These are phyloP conservation scores for Lactarius pseudohatsudake DNA, from an alignment of 768 basidiomycete species.

Conservation along the genomic window DNA sequence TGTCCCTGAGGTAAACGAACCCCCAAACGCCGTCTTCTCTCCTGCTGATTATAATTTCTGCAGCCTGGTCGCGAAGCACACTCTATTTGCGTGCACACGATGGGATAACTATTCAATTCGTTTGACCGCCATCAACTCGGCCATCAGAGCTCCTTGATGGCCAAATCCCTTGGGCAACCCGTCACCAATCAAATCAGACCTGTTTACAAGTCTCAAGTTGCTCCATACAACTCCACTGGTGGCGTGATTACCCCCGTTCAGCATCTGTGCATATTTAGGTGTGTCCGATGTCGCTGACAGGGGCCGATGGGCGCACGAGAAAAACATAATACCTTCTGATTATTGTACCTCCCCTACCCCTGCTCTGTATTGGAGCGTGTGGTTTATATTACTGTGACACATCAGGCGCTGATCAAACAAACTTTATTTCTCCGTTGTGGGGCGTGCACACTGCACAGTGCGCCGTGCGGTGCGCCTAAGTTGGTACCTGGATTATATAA, in stretches of 20 bases:
- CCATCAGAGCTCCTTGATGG: not conserved
- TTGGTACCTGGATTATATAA: not conserved
- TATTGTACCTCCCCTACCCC: not conserved
- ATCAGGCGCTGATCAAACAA: not conserved
- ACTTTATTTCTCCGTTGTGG: not conserved
- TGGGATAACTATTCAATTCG: not conserved
- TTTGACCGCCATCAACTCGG: not conserved
- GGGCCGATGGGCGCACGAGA: not conserved
- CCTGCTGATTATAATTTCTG: not conserved
- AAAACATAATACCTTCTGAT: not conserved
- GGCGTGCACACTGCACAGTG: not conserved
- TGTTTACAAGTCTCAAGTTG: not conserved
- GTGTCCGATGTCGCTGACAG: not conserved
- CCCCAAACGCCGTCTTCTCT: not conserved
- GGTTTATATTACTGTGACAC: not conserved
- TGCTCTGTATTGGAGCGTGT: not conserved
- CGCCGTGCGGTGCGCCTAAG: not conserved
- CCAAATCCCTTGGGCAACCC: not conserved
- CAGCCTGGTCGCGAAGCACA: not conserved
- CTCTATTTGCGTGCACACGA: not conserved
- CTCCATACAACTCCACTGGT: not conserved
- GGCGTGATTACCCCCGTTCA: no score
- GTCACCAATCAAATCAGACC: not conserved
- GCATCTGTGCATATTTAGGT: not conserved
- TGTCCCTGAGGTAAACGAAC: not conserved